phyloP scores from a whole-genome alignment of 2,329 filamentous ascomycete species.

The Talaromyces sp. region DNA sequence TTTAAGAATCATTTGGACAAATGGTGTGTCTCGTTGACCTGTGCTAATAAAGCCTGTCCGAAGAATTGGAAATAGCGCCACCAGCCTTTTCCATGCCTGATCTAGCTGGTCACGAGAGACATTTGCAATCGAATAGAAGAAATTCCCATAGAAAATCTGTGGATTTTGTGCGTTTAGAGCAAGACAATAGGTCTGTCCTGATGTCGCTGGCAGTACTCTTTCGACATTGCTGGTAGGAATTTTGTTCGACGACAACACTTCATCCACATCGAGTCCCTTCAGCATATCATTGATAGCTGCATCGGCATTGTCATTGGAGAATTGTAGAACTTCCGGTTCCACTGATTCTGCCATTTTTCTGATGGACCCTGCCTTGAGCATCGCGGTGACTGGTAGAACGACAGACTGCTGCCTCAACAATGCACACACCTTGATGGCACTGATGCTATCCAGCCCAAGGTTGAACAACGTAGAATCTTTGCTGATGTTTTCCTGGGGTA shows the following conservation, averaged over 20 bases:
- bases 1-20: conserved; percentile 59
- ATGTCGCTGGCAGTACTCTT: conserved; percentile 60
- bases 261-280: conserved; percentile 22
- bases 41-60: conserved; percentile 62
- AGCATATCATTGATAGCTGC: conserved; percentile 26
- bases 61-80: conserved; percentile 56
- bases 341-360: conserved; percentile 52
- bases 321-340: conserved; percentile 12
- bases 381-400: conserved; percentile 61
- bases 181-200: conserved; percentile 78
- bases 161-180: conserved; percentile 61
- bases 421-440: conserved; percentile 74
- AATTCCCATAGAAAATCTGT: conserved; percentile 66
- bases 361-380: conserved; percentile 63
- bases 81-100: conserved; percentile 57
- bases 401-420: conserved; percentile 61
- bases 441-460: conserved; percentile 86
- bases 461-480: conserved; percentile 67
- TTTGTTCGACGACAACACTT: conserved; percentile 12
- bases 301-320: conserved; percentile 13
- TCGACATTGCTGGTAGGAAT: conserved; percentile 48
- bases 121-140: conserved; percentile 51
- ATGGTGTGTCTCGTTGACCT: conserved; percentile 40
- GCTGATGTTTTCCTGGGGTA: conserved; percentile 54
- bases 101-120: conserved; percentile 40